Percentiles rank a stretch among this genome's conserved stretches.
Evolutionary conservation across 75 land plant genomes (phyloP).

Genomic region (Pinus taeda): DNA sequence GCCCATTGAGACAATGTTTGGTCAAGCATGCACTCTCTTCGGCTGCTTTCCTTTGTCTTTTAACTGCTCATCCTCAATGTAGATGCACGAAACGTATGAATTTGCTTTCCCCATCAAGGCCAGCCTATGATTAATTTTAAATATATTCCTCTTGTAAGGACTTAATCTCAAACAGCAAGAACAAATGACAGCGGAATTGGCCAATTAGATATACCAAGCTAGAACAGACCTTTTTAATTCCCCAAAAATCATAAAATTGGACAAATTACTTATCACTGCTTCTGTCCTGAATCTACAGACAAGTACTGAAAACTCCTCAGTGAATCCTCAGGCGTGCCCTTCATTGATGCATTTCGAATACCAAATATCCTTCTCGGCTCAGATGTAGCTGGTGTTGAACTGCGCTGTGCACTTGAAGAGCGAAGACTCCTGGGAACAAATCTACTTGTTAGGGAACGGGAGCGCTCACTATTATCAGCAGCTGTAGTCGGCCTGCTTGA

Average conservation of each 20-base stretch:
- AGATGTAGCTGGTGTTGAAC: conserved; percentile 8
- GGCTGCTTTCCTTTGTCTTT: not conserved
- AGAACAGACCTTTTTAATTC: too few species aligned
- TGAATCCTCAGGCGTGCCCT: conserved; percentile 7
- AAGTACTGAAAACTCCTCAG: conserved; percentile 7
- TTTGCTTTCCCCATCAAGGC: not conserved
- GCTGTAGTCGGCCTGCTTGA: conserved; percentile 8
- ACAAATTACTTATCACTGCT: not conserved
- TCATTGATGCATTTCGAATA: conserved; percentile 2
- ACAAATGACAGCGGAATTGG: conserved; percentile 2
- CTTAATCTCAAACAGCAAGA: conserved; percentile 4
- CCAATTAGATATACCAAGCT: not conserved
- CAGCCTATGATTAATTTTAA: conserved; percentile 5
- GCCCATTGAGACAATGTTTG: not conserved
- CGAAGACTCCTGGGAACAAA: conserved; percentile 13
- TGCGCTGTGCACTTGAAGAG: conserved; percentile 9
- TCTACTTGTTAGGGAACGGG: conserved; percentile 10
- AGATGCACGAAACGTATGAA: not conserved
- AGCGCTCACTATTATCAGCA: conserved; percentile 1
- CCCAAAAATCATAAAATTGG: not conserved
- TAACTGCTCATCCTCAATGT: not conserved
- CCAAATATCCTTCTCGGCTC: conserved; percentile 1
- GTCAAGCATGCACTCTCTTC: not conserved
- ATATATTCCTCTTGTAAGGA: not conserved
- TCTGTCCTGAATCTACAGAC: conserved; percentile 11